Evolutionary conservation across 1,284 basidiomycete species (phyloP), one percentile per base, ranked within the genome.

Genomic region (Apiotrichum veenhuisii): DNA sequence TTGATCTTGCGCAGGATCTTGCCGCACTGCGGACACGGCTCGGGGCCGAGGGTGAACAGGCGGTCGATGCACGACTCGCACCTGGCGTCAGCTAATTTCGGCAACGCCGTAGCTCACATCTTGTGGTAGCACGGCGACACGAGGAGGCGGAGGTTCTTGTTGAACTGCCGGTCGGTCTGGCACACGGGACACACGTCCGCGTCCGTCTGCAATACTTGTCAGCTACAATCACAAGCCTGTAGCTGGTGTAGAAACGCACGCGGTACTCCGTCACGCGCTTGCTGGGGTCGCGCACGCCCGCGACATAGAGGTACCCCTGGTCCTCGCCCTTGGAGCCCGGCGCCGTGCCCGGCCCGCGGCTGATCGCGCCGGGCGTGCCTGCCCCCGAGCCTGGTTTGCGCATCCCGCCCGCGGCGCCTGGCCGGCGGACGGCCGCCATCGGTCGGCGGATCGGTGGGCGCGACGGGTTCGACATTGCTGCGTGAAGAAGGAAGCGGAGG

Each of bases 101-200:
- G 3, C 12, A 0, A 1, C 12, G n/a, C n/a, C n/a, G n/a, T n/a
- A 30, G 65, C 83, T 58, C 64, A 91, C 94, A 98, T 95, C 82
- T 97, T 97, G 80, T 99, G 96, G 77, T 98, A 99, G 76, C 96
- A 99, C 30, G 90, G 84, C 70, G 92, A 94, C 61, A 99, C 94
- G 55, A 98, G 83, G 46, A 99, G 81, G 42, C 95, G 86, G 26
- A 99, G 81, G 68, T 93, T 92, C 17, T 93, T 92, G 70, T 98
- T 97, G 61, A 98, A 81, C 74, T 96, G 98, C 56, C 96, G 81
- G 73, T 98, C 96, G 37, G 91, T 95, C 77, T 93, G 92, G 82
- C 96, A 98, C 10, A 97, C 87, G 1, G 96, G 95, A 79, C 96
- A 99, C 72, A 91, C 87, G 77, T 99, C 96, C 56, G 91, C 86